These are phyloP conservation scores for Penicillium steckii DNA, from an alignment of 495 filamentous ascomycete species.

Conservation along the genomic window DNA sequence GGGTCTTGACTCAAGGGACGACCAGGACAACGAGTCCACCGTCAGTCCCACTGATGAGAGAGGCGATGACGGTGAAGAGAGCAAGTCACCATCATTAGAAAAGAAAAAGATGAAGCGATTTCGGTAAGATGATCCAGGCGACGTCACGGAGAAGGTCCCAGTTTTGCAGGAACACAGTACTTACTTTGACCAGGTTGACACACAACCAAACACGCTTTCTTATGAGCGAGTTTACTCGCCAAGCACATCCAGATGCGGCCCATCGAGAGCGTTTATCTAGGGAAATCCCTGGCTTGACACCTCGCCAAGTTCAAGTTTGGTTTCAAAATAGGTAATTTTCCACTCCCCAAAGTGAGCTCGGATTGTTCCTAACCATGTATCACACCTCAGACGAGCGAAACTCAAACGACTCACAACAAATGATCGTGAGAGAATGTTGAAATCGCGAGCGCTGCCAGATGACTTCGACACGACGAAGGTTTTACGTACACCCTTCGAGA, in stretches of 20 bases:
- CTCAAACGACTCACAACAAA: slow-evolving; percentile 91
- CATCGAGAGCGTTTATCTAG: slow-evolving; percentile 86
- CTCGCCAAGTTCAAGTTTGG: slow-evolving; percentile 97
- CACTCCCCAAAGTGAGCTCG: slow-evolving; percentile 3
- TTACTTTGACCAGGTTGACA: slow-evolving; percentile 63
- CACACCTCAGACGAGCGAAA: slow-evolving; percentile 72
- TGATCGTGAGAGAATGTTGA: slow-evolving; percentile 91
- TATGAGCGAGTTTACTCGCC: slow-evolving; percentile 95
- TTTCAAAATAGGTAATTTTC: slow-evolving; percentile 88
- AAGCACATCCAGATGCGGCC: slow-evolving; percentile 91
- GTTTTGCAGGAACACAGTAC: neutral
- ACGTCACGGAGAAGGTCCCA: neutral
- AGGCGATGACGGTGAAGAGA: slow-evolving; percentile 24
- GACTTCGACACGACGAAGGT: slow-evolving; percentile 92
- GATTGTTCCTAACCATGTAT: slow-evolving; percentile 20
- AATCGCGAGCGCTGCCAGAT: slow-evolving; percentile 86
- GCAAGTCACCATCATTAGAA: slow-evolving; percentile 48
- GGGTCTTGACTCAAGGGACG: slow-evolving; percentile 17
- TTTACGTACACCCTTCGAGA: slow-evolving; percentile 68
- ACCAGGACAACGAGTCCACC: slow-evolving; percentile 25
- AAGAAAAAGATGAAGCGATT: slow-evolving; percentile 96
- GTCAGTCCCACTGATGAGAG: slow-evolving; percentile 37
- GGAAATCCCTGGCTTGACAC: slow-evolving; percentile 90
- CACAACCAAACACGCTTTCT: slow-evolving; percentile 96
- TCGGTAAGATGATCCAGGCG: slow-evolving; percentile 57